Percentiles rank a stretch among this genome's conserved stretches.
Conservation (phyloP, 495 filamentous ascomycete genomes). For the Neurospora terricola region DNA sequence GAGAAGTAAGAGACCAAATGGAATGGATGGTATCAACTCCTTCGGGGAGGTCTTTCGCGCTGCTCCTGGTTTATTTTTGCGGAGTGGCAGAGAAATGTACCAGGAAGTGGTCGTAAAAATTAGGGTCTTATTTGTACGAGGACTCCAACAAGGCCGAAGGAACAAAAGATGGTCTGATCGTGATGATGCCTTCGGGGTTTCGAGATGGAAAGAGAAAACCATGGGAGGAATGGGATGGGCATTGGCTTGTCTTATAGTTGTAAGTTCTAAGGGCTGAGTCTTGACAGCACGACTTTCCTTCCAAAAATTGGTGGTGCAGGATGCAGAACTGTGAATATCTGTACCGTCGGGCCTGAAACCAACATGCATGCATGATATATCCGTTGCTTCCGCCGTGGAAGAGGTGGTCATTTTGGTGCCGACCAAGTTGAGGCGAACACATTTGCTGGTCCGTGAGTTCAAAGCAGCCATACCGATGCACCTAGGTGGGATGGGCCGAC, state of each 20-base stretch:
- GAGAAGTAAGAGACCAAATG: not conserved
- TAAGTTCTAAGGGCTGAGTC: not conserved
- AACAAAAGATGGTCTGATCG: not conserved
- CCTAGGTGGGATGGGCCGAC: not conserved
- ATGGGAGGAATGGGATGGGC: not conserved
- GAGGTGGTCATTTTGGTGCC: not conserved
- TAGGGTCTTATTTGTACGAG: not conserved
- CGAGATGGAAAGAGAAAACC: not conserved
- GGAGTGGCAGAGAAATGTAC: not conserved
- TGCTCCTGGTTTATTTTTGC: not conserved
- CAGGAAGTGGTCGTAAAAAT: not conserved
- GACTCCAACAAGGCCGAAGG: not conserved
- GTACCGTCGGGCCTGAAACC: not conserved
- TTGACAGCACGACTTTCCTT: not conserved
- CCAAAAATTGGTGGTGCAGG: not conserved
- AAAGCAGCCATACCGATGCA: not conserved
- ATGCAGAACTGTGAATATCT: not conserved
- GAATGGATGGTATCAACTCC: not conserved
- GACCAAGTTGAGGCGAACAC: not conserved
- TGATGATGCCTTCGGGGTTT: not conserved
- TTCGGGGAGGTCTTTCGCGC: not conserved
- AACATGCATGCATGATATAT: not conserved
- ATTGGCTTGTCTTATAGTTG: not conserved
- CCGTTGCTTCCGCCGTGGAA: not conserved
- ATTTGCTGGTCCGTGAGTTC: not conserved